phyloP scores from a whole-genome alignment of 2,329 filamentous ascomycete species.

The Alternaria sp. region DNA sequence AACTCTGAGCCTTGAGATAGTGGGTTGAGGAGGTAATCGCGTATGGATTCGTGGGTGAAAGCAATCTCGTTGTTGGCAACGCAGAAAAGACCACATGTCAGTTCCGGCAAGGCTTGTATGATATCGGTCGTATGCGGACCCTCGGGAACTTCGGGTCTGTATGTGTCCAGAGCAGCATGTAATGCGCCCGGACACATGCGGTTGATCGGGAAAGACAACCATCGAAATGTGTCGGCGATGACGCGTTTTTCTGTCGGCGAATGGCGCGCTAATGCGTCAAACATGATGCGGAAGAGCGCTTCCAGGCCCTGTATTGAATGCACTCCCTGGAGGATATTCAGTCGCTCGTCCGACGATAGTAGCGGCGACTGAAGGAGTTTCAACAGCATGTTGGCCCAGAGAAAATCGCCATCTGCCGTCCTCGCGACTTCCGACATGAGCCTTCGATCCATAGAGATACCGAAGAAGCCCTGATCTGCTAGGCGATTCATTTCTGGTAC shows the following conservation, averaged over 20 bases:
- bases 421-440: slow-evolving; percentile 24
- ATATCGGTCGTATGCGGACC: slow-evolving; percentile 6
- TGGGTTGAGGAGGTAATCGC: slow-evolving; percentile 30
- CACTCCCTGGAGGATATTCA: slow-evolving; percentile 21
- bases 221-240: slow-evolving; percentile 31
- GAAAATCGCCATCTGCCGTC: slow-evolving; percentile 33
- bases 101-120: slow-evolving; percentile 24
- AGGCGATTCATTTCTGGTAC: slow-evolving; percentile 27
- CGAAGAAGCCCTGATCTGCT: slow-evolving; percentile 40
- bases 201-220: slow-evolving; percentile 34
- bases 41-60: slow-evolving; percentile 35
- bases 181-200: slow-evolving; percentile 25
- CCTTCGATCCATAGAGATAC: slow-evolving; percentile 32
- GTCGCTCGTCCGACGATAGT: slow-evolving; percentile 35
- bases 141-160: slow-evolving; percentile 2
- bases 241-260: slow-evolving; percentile 26
- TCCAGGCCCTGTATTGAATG: slow-evolving; percentile 27
- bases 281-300: slow-evolving; percentile 28
- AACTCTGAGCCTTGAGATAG: slow-evolving; percentile 28
- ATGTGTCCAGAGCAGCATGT: slow-evolving; percentile 24
- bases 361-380: slow-evolving; percentile 31
- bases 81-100: slow-evolving; percentile 36
- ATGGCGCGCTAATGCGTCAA: slow-evolving; percentile 24
- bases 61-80: slow-evolving; percentile 21
- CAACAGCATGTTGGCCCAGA: slow-evolving; percentile 35